Conservation (phyloP, 108 stramenopile species). For the Aurantiochytrium sp. region DNA sequence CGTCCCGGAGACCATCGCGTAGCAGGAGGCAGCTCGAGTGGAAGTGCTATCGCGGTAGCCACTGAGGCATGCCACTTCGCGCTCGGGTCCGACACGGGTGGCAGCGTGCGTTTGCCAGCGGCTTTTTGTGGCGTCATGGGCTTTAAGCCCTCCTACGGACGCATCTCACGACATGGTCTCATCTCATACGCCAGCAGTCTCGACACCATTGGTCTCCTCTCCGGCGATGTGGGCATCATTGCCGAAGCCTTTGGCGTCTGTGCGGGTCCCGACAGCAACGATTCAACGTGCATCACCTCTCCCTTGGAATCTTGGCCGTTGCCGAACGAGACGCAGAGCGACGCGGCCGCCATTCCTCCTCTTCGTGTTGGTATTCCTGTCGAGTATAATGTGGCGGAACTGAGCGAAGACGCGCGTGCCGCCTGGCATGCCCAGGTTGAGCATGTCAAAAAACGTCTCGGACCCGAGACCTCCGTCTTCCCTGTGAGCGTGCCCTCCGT, state of each 20-base stretch:
- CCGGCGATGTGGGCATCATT: conserved; percentile 30
- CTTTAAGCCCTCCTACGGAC: conserved; percentile 89
- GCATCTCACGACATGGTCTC: conserved; percentile 76
- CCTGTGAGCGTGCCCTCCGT: conserved; percentile 16
- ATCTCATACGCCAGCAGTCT: conserved; percentile 87
- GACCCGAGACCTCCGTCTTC: background rate
- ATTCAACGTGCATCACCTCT: background rate
- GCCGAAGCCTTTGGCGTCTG: background rate
- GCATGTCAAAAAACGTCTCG: background rate
- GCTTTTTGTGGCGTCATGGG: conserved; percentile 88
- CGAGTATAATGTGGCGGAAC: conserved; percentile 67
- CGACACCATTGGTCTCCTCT: conserved; percentile 81
- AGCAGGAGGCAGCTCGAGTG: conserved; percentile 80
- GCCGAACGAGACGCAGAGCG: too few species aligned
- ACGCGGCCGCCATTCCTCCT: conserved; percentile 44
- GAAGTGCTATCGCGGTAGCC: conserved; percentile 81
- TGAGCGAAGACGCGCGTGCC: conserved; percentile 25
- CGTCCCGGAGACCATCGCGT: conserved; percentile 19
- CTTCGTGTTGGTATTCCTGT: conserved; percentile 69
- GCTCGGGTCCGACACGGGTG: conserved; percentile 93
- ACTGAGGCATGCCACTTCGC: conserved; percentile 69
- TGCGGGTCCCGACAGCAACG: conserved; percentile 33
- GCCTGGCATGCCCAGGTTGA: background rate
- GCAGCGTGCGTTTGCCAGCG: conserved; percentile 85
- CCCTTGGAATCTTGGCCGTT: too few species aligned